Evolutionary conservation across 2,329 filamentous ascomycete species (phyloP).

Genomic region (Trichoderma polysporum): DNA sequence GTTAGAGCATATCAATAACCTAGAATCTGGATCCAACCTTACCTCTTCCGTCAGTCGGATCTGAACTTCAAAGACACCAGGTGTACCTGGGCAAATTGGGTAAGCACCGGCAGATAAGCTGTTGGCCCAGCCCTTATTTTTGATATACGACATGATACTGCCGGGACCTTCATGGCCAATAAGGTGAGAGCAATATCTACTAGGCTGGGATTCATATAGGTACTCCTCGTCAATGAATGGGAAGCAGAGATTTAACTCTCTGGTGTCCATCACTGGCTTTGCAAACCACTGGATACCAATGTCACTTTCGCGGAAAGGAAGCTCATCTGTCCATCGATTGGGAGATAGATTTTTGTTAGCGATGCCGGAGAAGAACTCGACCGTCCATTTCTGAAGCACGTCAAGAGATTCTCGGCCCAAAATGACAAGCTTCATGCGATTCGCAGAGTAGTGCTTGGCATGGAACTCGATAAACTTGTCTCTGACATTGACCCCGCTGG

Average conservation of each 20-base stretch:
- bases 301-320: slow-evolving; percentile 49
- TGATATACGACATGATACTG: slow-evolving; percentile 86
- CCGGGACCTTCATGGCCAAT: slow-evolving; percentile 92
- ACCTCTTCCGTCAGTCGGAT: slow-evolving; percentile 82
- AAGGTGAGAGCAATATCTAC: slow-evolving; percentile 81
- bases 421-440: slow-evolving; percentile 88
- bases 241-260: slow-evolving; percentile 77
- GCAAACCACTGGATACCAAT: slow-evolving; percentile 73
- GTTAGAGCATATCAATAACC: not conserved
- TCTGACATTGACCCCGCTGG: slow-evolving; percentile 77
- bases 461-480: slow-evolving; percentile 94
- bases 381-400: slow-evolving; percentile 78
- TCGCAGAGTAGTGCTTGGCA: slow-evolving; percentile 84
- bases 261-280: slow-evolving; percentile 87
- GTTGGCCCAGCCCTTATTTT: slow-evolving; percentile 87
- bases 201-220: slow-evolving; percentile 76
- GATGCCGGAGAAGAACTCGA: slow-evolving; percentile 77
- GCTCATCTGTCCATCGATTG: slow-evolving; percentile 54
- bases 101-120: slow-evolving; percentile 75
- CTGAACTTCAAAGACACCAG: slow-evolving; percentile 75
- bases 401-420: slow-evolving; percentile 80
- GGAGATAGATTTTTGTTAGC: slow-evolving; percentile 75
- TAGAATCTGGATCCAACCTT: slow-evolving; percentile 25
- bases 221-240: slow-evolving; percentile 82
- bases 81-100: slow-evolving; percentile 71